Conservation (phyloP, 495 filamentous ascomycete species). For the Staphylotrichum longicolle region DNA sequence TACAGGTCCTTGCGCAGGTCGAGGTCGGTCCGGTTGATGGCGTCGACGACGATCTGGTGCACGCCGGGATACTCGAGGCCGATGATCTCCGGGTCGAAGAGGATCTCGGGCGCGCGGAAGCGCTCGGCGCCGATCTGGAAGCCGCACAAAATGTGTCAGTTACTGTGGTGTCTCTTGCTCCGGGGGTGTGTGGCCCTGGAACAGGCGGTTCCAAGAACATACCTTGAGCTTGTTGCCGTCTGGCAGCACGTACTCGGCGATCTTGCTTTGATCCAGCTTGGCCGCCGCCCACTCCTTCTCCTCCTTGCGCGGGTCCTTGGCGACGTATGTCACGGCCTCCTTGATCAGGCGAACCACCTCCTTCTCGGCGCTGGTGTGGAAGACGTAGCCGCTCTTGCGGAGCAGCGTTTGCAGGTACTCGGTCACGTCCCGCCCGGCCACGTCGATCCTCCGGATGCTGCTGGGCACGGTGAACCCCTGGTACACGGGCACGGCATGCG, state of each 20-base stretch:
- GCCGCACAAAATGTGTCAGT: constrained; percentile 17
- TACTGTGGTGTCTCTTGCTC: neutral
- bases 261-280: constrained; percentile 62
- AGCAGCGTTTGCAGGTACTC: constrained; percentile 91
- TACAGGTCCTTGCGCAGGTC: constrained; percentile 93
- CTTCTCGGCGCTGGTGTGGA: constrained; percentile 98
- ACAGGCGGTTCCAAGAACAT: neutral
- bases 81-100: constrained; percentile 96
- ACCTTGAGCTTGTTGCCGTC: constrained; percentile 93
- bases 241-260: constrained; percentile 81
- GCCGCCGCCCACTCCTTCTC: constrained; percentile 89
- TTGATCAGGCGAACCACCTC: constrained; percentile 97
- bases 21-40: constrained; percentile 95
- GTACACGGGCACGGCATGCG: constrained; percentile 95
- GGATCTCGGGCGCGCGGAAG: constrained; percentile 93
- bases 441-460: constrained; percentile 92
- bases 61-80: constrained; percentile 96
- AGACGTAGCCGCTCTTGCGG: constrained; percentile 87
- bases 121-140: constrained; percentile 79
- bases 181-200: too few relatives aligned
- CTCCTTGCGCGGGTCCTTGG: constrained; percentile 83
- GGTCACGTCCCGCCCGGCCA: constrained; percentile 96
- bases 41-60: constrained; percentile 95
- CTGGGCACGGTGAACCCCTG: constrained; percentile 97
- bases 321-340: constrained; percentile 90